Evolutionary conservation across 257 asterid genomes (phyloP).

Genomic region (Solanum infundibuliforme): DNA sequence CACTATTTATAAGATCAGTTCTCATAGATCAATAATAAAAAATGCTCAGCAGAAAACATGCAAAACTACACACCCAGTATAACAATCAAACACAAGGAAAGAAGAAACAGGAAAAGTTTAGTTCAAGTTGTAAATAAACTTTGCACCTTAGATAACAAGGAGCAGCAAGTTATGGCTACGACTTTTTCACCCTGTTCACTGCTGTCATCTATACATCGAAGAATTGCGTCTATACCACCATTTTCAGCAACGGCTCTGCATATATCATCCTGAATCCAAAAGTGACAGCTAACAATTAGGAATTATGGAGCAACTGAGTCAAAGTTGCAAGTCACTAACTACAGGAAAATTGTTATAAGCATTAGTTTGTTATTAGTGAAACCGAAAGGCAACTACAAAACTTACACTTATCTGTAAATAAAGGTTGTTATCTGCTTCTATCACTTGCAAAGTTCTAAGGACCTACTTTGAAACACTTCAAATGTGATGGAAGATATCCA

Average conservation of each 20-base stretch:
- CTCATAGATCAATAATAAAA: neutral
- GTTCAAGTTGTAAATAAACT: slow-evolving; percentile 3
- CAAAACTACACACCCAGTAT: neutral
- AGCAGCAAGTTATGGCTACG: slow-evolving; percentile 68
- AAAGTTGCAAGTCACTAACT: neutral
- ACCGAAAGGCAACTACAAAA: neutral
- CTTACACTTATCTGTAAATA: neutral
- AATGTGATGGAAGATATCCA: neutral
- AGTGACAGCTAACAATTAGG: neutral
- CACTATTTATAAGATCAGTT: neutral
- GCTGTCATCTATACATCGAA: slow-evolving; percentile 61
- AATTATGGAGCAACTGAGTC: neutral
- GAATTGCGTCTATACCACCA: slow-evolving; percentile 77
- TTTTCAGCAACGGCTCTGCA: slow-evolving; percentile 66
- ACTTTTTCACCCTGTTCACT: slow-evolving; percentile 48
- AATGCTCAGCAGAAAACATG: neutral
- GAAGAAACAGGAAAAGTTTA: neutral
- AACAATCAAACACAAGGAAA: neutral
- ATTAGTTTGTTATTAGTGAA: neutral
- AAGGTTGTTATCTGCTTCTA: neutral
- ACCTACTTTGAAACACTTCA: neutral
- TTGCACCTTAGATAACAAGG: slow-evolving; percentile 76
- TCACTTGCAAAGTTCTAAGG: neutral
- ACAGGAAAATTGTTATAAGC: neutral
- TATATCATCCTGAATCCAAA: slow-evolving; percentile 69